Evolutionary conservation across 1,139 yeast species (phyloP).

Genomic region (Sugiyamaella japonica): DNA sequence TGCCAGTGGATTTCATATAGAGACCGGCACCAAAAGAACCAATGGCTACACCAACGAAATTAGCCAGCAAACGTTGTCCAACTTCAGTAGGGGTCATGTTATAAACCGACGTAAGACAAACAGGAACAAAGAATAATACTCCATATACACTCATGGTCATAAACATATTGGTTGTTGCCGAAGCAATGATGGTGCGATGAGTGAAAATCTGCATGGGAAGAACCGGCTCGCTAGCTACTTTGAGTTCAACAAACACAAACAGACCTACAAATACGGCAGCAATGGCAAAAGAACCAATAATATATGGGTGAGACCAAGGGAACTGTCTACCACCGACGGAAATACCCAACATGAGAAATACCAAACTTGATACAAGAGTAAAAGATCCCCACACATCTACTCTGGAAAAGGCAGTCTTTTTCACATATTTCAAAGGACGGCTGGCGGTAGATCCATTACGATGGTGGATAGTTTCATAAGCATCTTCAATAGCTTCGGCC

Average conservation of each 20-base stretch:
- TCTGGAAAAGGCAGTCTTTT: constrained; percentile 33
- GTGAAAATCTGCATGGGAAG: constrained; percentile 58
- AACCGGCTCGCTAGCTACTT: constrained; percentile 64
- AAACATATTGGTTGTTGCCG: constrained; percentile 68
- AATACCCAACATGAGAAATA: constrained; percentile 59
- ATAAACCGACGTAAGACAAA: constrained; percentile 59
- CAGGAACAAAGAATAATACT: constrained; percentile 61
- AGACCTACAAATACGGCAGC: constrained; percentile 41
- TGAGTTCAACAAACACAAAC: constrained; percentile 52
- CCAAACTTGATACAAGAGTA: constrained; percentile 56
- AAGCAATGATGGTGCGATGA: constrained; percentile 60
- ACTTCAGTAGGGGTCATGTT: constrained; percentile 56
- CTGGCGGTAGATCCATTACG: background rate
- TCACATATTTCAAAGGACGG: constrained; percentile 15
- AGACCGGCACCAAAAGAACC: constrained; percentile 72
- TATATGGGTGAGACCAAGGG: constrained; percentile 43
- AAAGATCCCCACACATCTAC: constrained; percentile 75
- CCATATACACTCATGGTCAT: constrained; percentile 57
- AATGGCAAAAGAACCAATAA: constrained; percentile 37
- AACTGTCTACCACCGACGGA: constrained; percentile 66
- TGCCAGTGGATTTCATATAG: constrained; percentile 69
- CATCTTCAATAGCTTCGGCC: constrained; percentile 21
- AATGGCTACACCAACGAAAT: constrained; percentile 64
- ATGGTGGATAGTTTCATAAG: constrained; percentile 16
- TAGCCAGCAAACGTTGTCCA: constrained; percentile 63